Conservation (phyloP, 768 basidiomycete species). For the Macrolepiota albuminosa region DNA sequence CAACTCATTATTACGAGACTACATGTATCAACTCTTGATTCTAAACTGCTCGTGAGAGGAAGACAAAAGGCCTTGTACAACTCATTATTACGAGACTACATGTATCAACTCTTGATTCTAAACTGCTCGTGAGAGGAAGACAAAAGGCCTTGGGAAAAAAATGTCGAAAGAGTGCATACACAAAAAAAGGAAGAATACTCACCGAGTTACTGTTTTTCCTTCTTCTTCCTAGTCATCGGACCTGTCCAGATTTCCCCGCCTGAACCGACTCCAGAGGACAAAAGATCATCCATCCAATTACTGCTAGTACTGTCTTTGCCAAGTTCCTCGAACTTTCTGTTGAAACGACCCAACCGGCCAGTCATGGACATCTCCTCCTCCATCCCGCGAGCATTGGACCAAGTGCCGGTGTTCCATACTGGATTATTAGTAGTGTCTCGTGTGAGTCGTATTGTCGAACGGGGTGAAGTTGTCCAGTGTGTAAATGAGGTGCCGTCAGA, state of each 20-base stretch:
- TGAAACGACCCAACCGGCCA: slow-evolving; percentile 81
- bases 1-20: neutral
- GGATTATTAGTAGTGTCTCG: slow-evolving; percentile 89
- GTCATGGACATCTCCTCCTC: slow-evolving; percentile 69
- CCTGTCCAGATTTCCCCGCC: slow-evolving; percentile 11
- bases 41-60: neutral
- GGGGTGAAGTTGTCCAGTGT: slow-evolving; percentile 87
- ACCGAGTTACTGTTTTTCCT: slow-evolving; percentile 3
- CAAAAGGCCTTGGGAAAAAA: neutral
- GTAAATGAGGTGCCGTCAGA: slow-evolving; percentile 87
- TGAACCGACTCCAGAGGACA: slow-evolving; percentile 9
- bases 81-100: neutral
- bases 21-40: neutral
- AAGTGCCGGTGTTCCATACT: slow-evolving; percentile 70
- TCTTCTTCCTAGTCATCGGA: slow-evolving; percentile 7
- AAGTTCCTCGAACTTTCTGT: slow-evolving; percentile 59
- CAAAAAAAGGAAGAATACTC: neutral
- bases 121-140: neutral
- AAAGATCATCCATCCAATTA: slow-evolving; percentile 30
- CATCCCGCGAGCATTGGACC: slow-evolving; percentile 43
- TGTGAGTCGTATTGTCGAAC: slow-evolving; percentile 68
- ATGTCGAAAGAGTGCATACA: neutral
- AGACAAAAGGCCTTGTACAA: neutral
- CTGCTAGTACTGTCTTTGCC: slow-evolving; percentile 27
- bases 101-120: neutral